A percentile compares a stretch with the other conserved stretches of the same genome.
Conservation (phyloP, 805 yeast species). For the Metschnikowia colocasiae region DNA sequence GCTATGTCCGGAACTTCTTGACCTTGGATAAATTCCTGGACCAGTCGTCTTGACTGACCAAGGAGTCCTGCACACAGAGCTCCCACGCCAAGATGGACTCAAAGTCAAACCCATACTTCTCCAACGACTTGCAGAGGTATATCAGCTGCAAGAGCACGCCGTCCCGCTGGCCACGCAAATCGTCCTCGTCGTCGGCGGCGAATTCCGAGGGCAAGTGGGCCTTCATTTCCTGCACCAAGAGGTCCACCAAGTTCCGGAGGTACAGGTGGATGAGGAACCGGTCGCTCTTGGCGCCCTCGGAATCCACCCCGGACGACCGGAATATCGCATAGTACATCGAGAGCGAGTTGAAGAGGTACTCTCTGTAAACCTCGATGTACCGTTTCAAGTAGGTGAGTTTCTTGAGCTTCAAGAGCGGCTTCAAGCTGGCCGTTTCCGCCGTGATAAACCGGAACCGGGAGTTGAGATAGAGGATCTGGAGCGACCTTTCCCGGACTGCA, state of each 20-base stretch:
- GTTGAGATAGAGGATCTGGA: slow-evolving; percentile 57
- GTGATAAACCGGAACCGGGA: slow-evolving; percentile 67
- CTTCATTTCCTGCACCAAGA: slow-evolving; percentile 23
- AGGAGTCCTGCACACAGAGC: slow-evolving; percentile 25
- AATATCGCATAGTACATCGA: slow-evolving; percentile 65
- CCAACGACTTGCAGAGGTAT: slow-evolving; percentile 84
- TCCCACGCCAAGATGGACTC: slow-evolving; percentile 49
- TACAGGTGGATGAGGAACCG: slow-evolving; percentile 26
- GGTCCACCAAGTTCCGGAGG: slow-evolving; percentile 27
- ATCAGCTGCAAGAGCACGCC: slow-evolving; percentile 77
- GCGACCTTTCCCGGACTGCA: slow-evolving; percentile 16
- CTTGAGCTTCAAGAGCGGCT: slow-evolving; percentile 52
- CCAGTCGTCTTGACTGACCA: slow-evolving; percentile 36
- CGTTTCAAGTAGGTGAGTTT: slow-evolving; percentile 66
- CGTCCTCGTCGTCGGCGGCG: slow-evolving; percentile 26
- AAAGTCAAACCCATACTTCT: slow-evolving; percentile 67
- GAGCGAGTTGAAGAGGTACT: slow-evolving; percentile 71
- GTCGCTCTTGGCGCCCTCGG: slow-evolving; percentile 18
- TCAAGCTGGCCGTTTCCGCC: slow-evolving; percentile 54
- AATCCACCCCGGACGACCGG: slow-evolving; percentile 18
- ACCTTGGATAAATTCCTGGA: slow-evolving; percentile 31
- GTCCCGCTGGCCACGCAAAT: slow-evolving; percentile 44
- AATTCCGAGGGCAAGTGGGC: slow-evolving; percentile 16
- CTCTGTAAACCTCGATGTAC: slow-evolving; percentile 80
- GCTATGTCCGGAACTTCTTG: slow-evolving; percentile 24